Percentiles rank a stretch among this genome's conserved stretches.
These are phyloP conservation scores for Spinellus fusiger DNA, from an alignment of 192 early-diverging fungal genomes.

Conservation along the genomic window DNA sequence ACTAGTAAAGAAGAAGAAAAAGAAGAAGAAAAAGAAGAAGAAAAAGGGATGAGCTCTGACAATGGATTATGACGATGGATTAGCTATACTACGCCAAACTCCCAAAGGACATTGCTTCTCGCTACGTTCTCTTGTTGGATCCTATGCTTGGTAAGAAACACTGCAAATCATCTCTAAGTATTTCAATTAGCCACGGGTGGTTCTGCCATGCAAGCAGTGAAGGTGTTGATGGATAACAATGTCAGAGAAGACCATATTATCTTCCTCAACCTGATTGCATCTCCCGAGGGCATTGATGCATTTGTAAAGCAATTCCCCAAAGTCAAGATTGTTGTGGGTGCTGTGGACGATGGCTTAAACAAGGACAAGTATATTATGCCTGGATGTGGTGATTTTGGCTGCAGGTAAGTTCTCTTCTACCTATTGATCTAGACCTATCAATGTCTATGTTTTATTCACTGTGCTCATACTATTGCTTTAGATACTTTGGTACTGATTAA, in stretches of 20 bases:
- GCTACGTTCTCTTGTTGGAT: constrained; percentile 84
- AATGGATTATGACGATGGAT: too few species aligned
- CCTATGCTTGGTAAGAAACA: constrained; percentile 81
- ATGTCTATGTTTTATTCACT: background rate
- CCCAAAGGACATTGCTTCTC: constrained; percentile 76
- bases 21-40: background rate
- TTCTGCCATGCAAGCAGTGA: constrained; percentile 86
- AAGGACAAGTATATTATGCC: constrained; percentile 84
- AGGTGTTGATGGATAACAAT: constrained; percentile 79
- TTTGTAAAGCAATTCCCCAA: constrained; percentile 67
- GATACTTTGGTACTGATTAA: constrained; percentile 24
- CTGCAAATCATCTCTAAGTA: too few species aligned
- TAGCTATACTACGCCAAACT: constrained; percentile 89
- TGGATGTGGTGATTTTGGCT: constrained; percentile 90
- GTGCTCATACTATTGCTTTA: background rate
- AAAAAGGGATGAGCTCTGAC: background rate
- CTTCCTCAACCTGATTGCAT: constrained; percentile 87
- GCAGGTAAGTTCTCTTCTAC: constrained; percentile 52
- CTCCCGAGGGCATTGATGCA: constrained; percentile 76
- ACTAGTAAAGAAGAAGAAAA: background rate
- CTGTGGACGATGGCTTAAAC: constrained; percentile 79
- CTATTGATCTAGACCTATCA: background rate
- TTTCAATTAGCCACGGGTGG: constrained; percentile 75
- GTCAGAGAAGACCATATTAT: constrained; percentile 81
- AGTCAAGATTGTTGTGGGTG: constrained; percentile 83